Evolutionary conservation across 139 green algal genomes (phyloP).

Genomic region (Chlamydomonas eustigma): DNA sequence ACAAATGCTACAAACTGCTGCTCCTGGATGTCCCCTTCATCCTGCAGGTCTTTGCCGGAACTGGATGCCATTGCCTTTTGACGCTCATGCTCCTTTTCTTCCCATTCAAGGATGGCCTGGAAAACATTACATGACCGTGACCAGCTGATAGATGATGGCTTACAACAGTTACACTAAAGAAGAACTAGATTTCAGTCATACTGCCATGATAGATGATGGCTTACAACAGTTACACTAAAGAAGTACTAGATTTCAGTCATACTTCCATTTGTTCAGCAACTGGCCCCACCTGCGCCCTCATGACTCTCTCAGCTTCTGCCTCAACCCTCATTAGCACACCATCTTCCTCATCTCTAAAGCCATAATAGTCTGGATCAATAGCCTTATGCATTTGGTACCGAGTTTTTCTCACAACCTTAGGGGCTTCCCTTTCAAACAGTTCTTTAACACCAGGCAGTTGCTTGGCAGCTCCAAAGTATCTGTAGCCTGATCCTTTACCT

Average conservation of each 20-base stretch:
- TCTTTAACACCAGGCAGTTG: slow-evolving; percentile 94
- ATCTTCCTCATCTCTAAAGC: slow-evolving; percentile 94
- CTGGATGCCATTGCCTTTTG: slow-evolving; percentile 23
- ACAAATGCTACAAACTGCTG: slow-evolving; percentile 88
- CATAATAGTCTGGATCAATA: slow-evolving; percentile 97
- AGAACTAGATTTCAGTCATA: no score
- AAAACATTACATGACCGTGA: not conserved
- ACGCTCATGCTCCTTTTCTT: slow-evolving; percentile 60
- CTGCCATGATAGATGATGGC: no score
- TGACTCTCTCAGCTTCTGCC: slow-evolving; percentile 61
- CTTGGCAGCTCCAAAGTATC: slow-evolving; percentile 99
- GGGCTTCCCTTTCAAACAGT: slow-evolving; percentile 91
- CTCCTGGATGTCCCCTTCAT: not conserved
- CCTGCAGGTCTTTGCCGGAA: not conserved
- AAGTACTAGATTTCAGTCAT: no score
- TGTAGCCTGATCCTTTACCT: slow-evolving; percentile 26
- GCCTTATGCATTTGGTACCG: slow-evolving; percentile 80
- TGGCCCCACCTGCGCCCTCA: slow-evolving; percentile 46
- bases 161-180: no score
- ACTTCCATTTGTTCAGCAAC: no score
- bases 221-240: no score
- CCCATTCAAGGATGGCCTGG: slow-evolving; percentile 68
- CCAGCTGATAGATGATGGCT: no score
- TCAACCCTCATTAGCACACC: slow-evolving; percentile 74
- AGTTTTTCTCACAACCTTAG: slow-evolving; percentile 54